Evolutionary conservation across 1,139 yeast species (phyloP), one percentile per base, ranked within the genome.

Genomic region (Debaryomyces robertsiae): DNA sequence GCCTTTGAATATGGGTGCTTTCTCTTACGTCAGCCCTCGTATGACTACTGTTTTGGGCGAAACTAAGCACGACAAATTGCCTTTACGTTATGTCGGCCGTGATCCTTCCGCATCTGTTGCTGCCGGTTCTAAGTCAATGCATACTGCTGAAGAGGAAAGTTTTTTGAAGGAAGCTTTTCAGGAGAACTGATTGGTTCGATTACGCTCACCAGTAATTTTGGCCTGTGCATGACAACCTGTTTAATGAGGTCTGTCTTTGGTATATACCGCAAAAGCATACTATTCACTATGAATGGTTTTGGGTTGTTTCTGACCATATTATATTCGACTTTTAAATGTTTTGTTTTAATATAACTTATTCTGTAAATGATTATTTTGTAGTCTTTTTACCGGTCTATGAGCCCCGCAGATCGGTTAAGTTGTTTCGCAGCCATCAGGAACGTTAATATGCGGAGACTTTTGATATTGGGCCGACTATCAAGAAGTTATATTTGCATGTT

Each of bases 61-160:
- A 70, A 85, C 96, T 46, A 73, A 76, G 47, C 83, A 85, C 68
- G 69, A 75, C 61, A 81, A 71, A 56, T 59, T 68, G 54, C 58
- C 63, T 24, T 61, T 87, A 50, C 84, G 97, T 73, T 93, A 88
- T 63, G 95, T 95, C 55, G 98, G 98, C 62, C 90, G 99, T 80
- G 89, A 87, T 63, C 98, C 98, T 63, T 84, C 93, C 63, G 98
- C 98, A 41, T 84, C 96, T 47, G 96, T 93, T 60, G 98, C 99
- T 58, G 96, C 98, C 54, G 99, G 99, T 72, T 75, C 88, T 50
- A 94, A 94, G 81, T 71, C 83, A 50, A 82, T 82, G 79, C 98
- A 94, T 68, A 65, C 67, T 54, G 84, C 85, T 51, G 97, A 94
- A 75, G 98, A 93, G 73, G 86, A 83, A 55, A 82, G 85, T 27